phyloP scores from a whole-genome alignment of 2,329 filamentous ascomycete genomes.

The Xylaria sp. region DNA sequence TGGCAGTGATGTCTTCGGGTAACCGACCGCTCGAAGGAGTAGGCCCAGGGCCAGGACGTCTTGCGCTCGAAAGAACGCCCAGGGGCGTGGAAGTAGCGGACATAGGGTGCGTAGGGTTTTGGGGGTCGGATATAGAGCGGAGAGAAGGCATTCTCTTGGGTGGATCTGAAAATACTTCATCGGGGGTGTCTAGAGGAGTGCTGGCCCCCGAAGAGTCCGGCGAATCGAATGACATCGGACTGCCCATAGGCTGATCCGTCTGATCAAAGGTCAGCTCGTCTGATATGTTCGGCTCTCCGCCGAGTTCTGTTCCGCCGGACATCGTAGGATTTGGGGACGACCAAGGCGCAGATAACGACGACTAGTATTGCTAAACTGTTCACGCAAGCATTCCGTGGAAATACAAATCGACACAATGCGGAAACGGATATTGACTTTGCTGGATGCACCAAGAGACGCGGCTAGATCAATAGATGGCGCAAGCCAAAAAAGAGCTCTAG shows the following conservation, averaged over 20 bases:
- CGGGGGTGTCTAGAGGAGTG: slow-evolving; percentile 58
- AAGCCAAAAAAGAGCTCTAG: not conserved
- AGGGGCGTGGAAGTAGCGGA: slow-evolving; percentile 85
- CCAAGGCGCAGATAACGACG: not conserved
- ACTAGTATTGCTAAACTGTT: slow-evolving; percentile 5
- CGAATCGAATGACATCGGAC: slow-evolving; percentile 56
- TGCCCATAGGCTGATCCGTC: slow-evolving; percentile 50
- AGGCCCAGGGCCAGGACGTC: slow-evolving; percentile 60
- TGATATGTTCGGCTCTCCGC: slow-evolving; percentile 43
- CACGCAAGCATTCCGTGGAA: slow-evolving; percentile 29
- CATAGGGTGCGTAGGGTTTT: slow-evolving; percentile 65
- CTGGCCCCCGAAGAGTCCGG: slow-evolving; percentile 60
- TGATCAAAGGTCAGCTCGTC: slow-evolving; percentile 53
- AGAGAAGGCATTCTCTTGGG: slow-evolving; percentile 67
- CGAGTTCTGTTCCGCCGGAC: slow-evolving; percentile 22
- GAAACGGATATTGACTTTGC: not conserved
- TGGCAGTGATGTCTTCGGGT: slow-evolving; percentile 58
- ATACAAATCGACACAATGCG: slow-evolving; percentile 6
- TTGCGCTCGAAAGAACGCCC: slow-evolving; percentile 75
- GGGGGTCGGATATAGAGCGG: slow-evolving; percentile 68
- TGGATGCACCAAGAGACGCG: not conserved
- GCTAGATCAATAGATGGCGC: not conserved
- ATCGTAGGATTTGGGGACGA: slow-evolving; percentile 19
- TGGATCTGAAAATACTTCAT: slow-evolving; percentile 49
- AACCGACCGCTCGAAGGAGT: slow-evolving; percentile 56